Conservation (phyloP, 2,329 filamentous ascomycete genomes). For the Colletotrichum tropicicola region DNA sequence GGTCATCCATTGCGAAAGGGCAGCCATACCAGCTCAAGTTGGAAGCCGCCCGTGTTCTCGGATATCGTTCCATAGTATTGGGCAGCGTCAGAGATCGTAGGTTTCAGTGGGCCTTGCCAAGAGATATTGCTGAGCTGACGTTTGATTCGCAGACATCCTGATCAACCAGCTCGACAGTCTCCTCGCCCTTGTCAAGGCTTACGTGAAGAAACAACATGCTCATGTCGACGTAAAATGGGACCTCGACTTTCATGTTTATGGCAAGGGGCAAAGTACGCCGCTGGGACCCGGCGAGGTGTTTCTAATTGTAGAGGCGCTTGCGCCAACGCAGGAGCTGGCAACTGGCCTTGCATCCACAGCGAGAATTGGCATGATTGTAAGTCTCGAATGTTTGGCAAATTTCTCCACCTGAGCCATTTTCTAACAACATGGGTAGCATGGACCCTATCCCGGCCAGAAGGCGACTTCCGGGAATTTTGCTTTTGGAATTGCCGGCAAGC, state of each 20-base stretch:
- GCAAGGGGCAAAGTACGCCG: constrained; percentile 39
- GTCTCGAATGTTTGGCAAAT: not conserved
- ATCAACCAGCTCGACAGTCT: constrained; percentile 49
- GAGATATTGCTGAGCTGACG: not conserved
- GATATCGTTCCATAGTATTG: constrained; percentile 55
- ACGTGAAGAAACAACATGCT: constrained; percentile 30
- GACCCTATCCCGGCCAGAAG: constrained; percentile 57
- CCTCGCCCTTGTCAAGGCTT: constrained; percentile 37
- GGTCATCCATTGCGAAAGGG: constrained; percentile 21
- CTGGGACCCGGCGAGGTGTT: constrained; percentile 49
- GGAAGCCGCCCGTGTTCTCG: constrained; percentile 52
- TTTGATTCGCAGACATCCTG: constrained; percentile 31
- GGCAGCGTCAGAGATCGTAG: constrained; percentile 40
- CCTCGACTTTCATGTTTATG: constrained; percentile 53
- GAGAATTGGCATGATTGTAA: constrained; percentile 38
- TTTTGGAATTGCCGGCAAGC: constrained; percentile 38
- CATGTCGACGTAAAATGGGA: constrained; percentile 34
- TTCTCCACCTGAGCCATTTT: not conserved
- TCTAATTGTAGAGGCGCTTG: constrained; percentile 56
- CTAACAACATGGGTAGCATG: constrained; percentile 44
- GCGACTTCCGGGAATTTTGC: constrained; percentile 62
- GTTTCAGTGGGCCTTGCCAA: not conserved
- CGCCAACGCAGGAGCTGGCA: constrained; percentile 53
- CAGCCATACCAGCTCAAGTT: constrained; percentile 56
- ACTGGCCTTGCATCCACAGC: constrained; percentile 42